Percentiles rank a stretch among this genome's conserved stretches.
These are phyloP conservation scores for Taxillus chinensis DNA, from an alignment of 164 flowering plant species.

Conservation along the genomic window DNA sequence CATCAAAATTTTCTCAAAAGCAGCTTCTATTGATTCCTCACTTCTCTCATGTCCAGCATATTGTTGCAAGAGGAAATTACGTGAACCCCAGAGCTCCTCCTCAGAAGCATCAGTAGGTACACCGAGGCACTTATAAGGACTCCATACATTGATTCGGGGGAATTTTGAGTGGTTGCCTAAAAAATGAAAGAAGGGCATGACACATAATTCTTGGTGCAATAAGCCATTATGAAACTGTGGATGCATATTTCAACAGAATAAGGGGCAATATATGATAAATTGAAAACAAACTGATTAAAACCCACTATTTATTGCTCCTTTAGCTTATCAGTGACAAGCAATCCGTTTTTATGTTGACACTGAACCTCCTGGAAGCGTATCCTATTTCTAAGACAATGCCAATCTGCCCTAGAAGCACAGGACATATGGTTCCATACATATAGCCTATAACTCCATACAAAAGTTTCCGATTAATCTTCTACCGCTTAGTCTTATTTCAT, in stretches of 20 bases:
- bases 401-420: too few relatives aligned
- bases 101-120: slow-evolving; percentile 68
- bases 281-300: too few relatives aligned
- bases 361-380: too few relatives aligned
- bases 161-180: slow-evolving; percentile 55
- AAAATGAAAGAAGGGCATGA: background rate
- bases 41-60: slow-evolving; percentile 84
- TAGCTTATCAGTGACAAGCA: too few relatives aligned
- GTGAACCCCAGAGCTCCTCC: slow-evolving; percentile 88
- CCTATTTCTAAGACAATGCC: too few relatives aligned
- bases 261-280: background rate
- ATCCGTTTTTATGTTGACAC: too few relatives aligned
- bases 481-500: too few relatives aligned
- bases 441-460: too few relatives aligned
- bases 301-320: too few relatives aligned
- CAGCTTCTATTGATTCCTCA: slow-evolving; percentile 87
- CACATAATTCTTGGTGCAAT: background rate
- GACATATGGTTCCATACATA: too few relatives aligned
- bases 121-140: slow-evolving; percentile 89
- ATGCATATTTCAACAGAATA: background rate
- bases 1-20: slow-evolving; percentile 85
- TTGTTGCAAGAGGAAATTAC: slow-evolving; percentile 82
- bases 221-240: background rate
- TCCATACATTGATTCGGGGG: slow-evolving; percentile 62
- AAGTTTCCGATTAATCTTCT: too few relatives aligned